Base-by-base conservation (phyloP, 768 basidiomycete genomes). In the Phaffia australis region DNA sequence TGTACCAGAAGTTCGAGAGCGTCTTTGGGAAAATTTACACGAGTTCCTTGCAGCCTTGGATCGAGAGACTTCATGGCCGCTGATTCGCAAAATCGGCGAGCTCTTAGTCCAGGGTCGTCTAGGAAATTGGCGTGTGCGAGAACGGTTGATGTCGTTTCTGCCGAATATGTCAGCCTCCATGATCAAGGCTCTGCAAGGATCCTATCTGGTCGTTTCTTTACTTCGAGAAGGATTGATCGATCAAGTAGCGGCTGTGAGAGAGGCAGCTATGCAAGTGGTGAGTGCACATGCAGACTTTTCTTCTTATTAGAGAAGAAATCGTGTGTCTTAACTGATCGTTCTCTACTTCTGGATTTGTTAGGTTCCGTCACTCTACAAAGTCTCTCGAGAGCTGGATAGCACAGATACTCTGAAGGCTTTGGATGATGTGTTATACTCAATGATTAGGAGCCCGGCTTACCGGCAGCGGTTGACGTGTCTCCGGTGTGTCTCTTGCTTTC, bases 61-160 rank as follows among this genome's bases (percentile, higher is more conserved):
- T 1, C 73, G 73, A 16, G 74, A 75, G 7, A 78, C 81, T 32
- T 81, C 80, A 3, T 80, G 81, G 71, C 73, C 78, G 23, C 70
- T 79, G n/a, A 72, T 79, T 56, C 54, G 73, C 69, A 60, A 77
- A 79, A 71, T 82, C 65, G 76, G 81, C 23, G 76, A 77, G 18
- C 74, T 80, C 25, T 88, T 87, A 86, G 78, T 82, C 54, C 81
- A 81, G 1, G 76, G 77, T 69, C 80, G 87, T 65, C 68, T 77
- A n/a, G 81, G 79, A 56, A 82, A 82, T 16, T 97, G 93, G 92
- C 80, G 88, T 66, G 85, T 90, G 68, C 79, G 91, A 51, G 88
- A 92, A 73, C 78, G 77, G n/a, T 77, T 88, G 61, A 82, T 84
- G 52, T 79, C 80, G 65, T 78, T 80, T 47, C 75, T 92, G 23